Percentiles rank a stretch among this genome's conserved stretches.
phyloP scores from a whole-genome alignment of 345 rosid genomes.

The Gynandropsis gynandra region DNA sequence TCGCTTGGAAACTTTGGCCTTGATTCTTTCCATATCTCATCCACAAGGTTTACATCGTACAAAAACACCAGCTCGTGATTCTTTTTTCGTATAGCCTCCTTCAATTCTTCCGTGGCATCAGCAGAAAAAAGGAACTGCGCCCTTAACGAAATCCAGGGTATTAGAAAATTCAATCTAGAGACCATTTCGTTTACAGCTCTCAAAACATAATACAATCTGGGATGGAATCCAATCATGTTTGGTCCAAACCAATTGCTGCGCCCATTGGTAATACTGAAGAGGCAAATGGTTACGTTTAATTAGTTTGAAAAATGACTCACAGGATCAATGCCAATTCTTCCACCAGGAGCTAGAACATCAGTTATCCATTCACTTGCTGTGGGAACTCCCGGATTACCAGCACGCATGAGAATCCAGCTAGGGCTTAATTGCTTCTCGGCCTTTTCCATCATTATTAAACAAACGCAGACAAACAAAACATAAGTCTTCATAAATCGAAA shows the following conservation, averaged over 20 bases:
- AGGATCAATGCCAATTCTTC: conserved; percentile 91
- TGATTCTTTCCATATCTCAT: conserved; percentile 81
- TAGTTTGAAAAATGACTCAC: conserved; percentile 50
- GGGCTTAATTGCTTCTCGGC: conserved; percentile 81
- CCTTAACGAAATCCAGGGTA: conserved; percentile 51
- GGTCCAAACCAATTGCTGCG: background rate
- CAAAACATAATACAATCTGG: background rate
- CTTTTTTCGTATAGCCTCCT: conserved; percentile 66
- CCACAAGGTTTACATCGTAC: conserved; percentile 68
- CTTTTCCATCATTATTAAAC: conserved; percentile 27
- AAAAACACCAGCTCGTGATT: conserved; percentile 76
- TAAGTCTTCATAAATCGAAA: background rate
- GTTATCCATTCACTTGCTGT: conserved; percentile 83
- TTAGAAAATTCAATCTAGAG: conserved; percentile 9
- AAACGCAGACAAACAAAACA: conserved; percentile 10
- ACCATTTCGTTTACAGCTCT: background rate
- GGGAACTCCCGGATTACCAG: conserved; percentile 87
- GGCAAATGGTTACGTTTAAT: conserved; percentile 4
- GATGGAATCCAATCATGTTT: background rate
- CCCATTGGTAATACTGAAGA: conserved; percentile 4
- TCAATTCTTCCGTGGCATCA: conserved; percentile 91
- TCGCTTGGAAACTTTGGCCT: conserved; percentile 77
- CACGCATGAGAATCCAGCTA: conserved; percentile 90
- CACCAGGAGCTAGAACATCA: conserved; percentile 75
- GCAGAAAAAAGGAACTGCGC: conserved; percentile 96